Base-by-base conservation (phyloP, 2,329 filamentous ascomycete genomes). In the Paraphaeosphaeria minitans region DNA sequence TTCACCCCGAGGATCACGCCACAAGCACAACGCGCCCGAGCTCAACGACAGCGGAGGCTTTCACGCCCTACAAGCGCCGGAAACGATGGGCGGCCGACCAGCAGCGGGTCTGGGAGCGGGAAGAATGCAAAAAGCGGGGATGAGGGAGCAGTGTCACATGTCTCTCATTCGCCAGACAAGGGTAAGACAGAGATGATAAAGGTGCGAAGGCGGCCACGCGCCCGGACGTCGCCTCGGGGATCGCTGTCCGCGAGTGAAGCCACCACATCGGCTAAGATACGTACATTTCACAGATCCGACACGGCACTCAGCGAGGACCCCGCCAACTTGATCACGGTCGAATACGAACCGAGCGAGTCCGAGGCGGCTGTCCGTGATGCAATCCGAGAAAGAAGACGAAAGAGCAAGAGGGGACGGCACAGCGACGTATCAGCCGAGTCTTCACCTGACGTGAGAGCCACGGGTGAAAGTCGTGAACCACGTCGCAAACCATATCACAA, bases 201-300 rank as follows among this genome's bases (percentile, higher is more conserved):
- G 33, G 57, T 75, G 48, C 70, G 73, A 29, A 68, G 70, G 10
- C 64, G 69, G 53, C 64, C 69, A 7, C 67, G 67, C 41, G 64
- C 69, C 37, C 64, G 53, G 48, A 73, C 70, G n/a, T 76, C 73
- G 1, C 72, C 73, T 1, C 64, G 67, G 16, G 65, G 62, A 29
- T 77, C 73, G 14, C 57, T 73, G 3, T 77, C 74, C 6, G 67
- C 69, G 16, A 72, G 75, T 13, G 72, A 76, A 27, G 60, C 62
- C 19, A 59, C 62, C 19, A 59, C 67, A 21, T 58, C 70, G 22
- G 59, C 63, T 37, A 68, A 58, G 19, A 63, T 58, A 22, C 61
- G 58, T n/a, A 58, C 65, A 1, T 53, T 56, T 12, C 64, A 65
- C 16, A 70, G 60, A 39, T 71, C 72, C 39, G 67, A 70, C 10